phyloP scores from a whole-genome alignment of 2,329 filamentous ascomycete genomes.

The Pseudocercospora crystallina region DNA sequence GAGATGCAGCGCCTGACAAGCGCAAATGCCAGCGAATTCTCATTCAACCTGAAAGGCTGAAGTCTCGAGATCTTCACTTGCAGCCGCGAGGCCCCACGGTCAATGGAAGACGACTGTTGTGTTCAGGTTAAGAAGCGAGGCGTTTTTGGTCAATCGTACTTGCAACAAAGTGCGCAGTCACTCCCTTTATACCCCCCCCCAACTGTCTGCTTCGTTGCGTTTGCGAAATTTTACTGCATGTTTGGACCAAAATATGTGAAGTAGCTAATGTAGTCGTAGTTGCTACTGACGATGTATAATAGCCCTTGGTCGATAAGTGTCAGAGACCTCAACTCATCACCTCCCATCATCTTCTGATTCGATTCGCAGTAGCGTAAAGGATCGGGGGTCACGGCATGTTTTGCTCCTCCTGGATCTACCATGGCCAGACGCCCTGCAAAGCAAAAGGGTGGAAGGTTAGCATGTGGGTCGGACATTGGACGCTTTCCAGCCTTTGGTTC shows the following conservation, averaged over 20 bases:
- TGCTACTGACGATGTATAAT: no score
- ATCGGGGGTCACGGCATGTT: no score
- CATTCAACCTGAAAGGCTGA: constrained; percentile 20
- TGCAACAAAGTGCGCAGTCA: not conserved
- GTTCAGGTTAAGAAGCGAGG: not conserved
- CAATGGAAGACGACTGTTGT: not conserved
- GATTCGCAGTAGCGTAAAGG: no score
- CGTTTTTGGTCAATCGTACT: not conserved
- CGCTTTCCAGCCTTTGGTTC: no score
- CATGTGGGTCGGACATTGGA: no score
- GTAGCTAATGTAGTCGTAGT: no score
- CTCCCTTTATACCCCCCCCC: constrained; percentile 7
- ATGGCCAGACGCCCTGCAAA: no score
- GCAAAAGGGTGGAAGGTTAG: no score
- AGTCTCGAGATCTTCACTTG: not conserved
- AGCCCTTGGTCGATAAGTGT: not conserved
- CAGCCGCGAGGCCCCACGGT: no score
- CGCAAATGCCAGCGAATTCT: constrained; percentile 25
- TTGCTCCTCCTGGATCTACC: no score
- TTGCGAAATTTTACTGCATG: not conserved
- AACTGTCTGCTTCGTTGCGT: not conserved
- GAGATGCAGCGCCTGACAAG: constrained; percentile 13
- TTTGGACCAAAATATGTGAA: not conserved
- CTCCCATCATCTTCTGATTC: not conserved
- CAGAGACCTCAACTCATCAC: not conserved